Evolutionary conservation across 176 grass and related monocot genomes (phyloP).

Genomic region (Tillandsia fasciculata): DNA sequence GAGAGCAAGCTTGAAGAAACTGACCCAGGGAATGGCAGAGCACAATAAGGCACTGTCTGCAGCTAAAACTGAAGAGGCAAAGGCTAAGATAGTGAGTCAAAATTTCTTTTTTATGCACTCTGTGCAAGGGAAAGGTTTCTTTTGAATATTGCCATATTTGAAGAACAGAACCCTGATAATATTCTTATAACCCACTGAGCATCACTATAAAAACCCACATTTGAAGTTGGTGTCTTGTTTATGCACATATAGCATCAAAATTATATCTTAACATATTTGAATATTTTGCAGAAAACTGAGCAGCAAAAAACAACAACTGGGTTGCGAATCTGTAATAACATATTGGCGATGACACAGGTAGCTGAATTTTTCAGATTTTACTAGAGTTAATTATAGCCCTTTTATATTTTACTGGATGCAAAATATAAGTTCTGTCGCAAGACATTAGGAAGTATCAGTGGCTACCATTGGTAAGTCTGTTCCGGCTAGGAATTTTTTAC

Average conservation of each 20-base stretch:
- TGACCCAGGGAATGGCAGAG: conserved; percentile 79
- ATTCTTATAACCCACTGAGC: too few species aligned
- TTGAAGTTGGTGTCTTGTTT: too few species aligned
- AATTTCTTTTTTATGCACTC: background rate
- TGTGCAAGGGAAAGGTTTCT: background rate
- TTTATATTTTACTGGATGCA: background rate
- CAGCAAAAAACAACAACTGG: conserved; percentile 65
- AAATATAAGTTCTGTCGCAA: background rate
- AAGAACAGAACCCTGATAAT: too few species aligned
- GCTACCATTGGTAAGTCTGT: conserved; percentile 7
- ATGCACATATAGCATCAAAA: background rate
- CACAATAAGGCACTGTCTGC: conserved; percentile 70
- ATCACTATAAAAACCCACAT: too few species aligned
- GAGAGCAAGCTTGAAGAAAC: conserved; percentile 59
- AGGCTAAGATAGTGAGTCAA: conserved; percentile 68
- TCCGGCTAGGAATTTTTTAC: conserved; percentile 7
- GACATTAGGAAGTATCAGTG: background rate
- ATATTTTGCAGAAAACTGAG: conserved; percentile 62
- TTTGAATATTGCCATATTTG: background rate
- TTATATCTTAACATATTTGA: background rate
- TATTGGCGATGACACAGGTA: conserved; percentile 86
- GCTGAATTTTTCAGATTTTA: conserved; percentile 7
- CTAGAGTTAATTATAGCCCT: background rate
- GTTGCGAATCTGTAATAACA: conserved; percentile 84
- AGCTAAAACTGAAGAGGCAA: conserved; percentile 81